phyloP scores from a whole-genome alignment of 1,284 basidiomycete genomes.

The Cutaneotrichosporon dermatis region DNA sequence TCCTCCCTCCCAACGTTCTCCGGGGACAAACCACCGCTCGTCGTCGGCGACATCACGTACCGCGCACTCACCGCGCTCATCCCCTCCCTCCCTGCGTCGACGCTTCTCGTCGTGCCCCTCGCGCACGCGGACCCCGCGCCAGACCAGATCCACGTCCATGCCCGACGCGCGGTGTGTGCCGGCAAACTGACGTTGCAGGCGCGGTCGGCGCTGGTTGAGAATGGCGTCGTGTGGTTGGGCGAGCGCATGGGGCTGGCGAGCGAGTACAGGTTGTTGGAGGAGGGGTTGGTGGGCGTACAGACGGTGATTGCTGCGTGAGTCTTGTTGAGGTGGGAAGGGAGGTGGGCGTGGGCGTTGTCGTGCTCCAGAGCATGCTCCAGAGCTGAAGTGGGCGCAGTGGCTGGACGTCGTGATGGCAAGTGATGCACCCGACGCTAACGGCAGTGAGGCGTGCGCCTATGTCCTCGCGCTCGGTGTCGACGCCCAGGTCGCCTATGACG shows the following conservation, averaged over 20 bases:
- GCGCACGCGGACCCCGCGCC: not conserved
- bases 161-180: not conserved
- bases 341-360: not conserved
- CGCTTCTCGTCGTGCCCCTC: not conserved
- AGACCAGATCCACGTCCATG: not conserved
- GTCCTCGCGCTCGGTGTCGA: not conserved
- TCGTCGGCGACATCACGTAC: not conserved
- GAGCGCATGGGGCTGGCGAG: not conserved
- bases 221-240: not conserved
- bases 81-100: not conserved
- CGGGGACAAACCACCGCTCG: not conserved
- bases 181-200: not conserved
- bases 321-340: too few relatives aligned
- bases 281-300: not conserved
- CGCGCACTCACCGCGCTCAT: not conserved
- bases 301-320: not conserved
- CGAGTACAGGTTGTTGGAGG: not conserved
- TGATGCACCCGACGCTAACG: not conserved
- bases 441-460: not conserved
- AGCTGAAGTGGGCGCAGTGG: too few relatives aligned
- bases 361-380: too few relatives aligned
- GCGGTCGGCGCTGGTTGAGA: not conserved
- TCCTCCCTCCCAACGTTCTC: not conserved
- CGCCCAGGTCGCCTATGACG: not conserved
- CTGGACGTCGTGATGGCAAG: too few relatives aligned